These are phyloP conservation scores for Cucumis hystrix DNA, from an alignment of 306 rosid species.

Conservation along the genomic window DNA sequence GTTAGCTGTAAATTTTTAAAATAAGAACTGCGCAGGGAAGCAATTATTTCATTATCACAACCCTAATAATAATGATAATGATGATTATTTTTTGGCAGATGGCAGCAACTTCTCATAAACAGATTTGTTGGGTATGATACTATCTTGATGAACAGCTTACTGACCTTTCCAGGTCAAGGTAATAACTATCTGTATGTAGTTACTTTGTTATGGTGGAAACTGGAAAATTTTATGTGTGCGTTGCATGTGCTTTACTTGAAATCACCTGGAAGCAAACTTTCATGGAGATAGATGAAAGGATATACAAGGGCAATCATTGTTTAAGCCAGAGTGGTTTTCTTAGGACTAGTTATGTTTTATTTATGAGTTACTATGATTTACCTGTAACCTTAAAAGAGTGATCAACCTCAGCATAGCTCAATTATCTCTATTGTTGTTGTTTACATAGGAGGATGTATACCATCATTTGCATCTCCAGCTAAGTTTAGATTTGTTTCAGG, in stretches of 20 bases:
- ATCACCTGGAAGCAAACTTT: not conserved
- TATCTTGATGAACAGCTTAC: slow-evolving; percentile 86
- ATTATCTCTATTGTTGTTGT: not conserved
- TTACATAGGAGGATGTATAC: not conserved
- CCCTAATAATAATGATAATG: not conserved
- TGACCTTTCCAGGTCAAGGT: slow-evolving; percentile 96
- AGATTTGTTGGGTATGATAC: slow-evolving; percentile 98
- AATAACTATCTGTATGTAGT: slow-evolving; percentile 4
- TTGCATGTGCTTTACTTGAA: not conserved
- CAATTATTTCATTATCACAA: not conserved
- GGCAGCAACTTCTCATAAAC: slow-evolving; percentile 96
- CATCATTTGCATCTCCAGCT: not conserved
- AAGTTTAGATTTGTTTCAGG: slow-evolving; percentile 33
- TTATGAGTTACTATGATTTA: not conserved
- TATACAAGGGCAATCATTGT: not conserved
- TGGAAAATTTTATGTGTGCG: not conserved
- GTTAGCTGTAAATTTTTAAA: not conserved
- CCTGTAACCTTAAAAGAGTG: not conserved
- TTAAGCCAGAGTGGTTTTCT: not conserved
- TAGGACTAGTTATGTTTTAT: not conserved
- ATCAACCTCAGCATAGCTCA: not conserved
- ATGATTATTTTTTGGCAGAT: slow-evolving; percentile 40
- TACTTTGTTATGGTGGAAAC: not conserved
- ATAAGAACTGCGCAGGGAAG: not conserved
- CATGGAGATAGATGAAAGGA: too few relatives aligned